Evolutionary conservation across 495 filamentous ascomycete species (phyloP), one percentile per base, ranked within the genome.

Genomic region (Corynascus novoguineensis): DNA sequence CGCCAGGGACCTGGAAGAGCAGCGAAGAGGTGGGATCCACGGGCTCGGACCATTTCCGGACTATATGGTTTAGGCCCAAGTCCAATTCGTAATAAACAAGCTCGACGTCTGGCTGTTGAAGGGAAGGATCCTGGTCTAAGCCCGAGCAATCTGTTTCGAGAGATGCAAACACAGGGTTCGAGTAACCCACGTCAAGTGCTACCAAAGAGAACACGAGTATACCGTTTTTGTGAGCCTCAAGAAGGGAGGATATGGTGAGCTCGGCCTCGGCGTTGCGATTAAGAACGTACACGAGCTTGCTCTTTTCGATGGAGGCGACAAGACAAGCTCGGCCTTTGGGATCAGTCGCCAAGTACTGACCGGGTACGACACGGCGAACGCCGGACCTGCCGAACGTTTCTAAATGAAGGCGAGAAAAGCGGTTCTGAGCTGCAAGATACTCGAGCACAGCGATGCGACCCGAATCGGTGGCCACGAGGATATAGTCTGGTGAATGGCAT

Each of bases 61-160:
- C 89, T 28, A 98, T 91, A 71, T 97, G 93, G 61, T 98, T 98
- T 46, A 98, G 75, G 29, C 35, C 40, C 44, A 98, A 79, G 67
- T 98, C 93, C 14, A 97, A 83, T 71, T 97, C 92, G 60, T 98
- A 98, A 67, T 96, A 98, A 0, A 97, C 92, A 21, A 98, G 73
- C 57, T 85, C 82, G 60, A 95, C 97, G 69, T 97, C 90, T 34
- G 88, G 76, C 53, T 92, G 40, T 87, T 76, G 60, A 82, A 86
- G 24, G 90, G 89, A 88, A 0, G 91, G 81, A 69, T 98, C 93
- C 70, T 91, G 87, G 61, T 98, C 93, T 7, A 84, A 83, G 65
- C 95, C 90, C 1, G 85, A 82, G 67, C 95, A 97, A 64, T 97
- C 92, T 8, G 95, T 81, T 68, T 98, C 93, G 5, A 97, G 79